Evolutionary conservation across 202 grass and related monocot species (phyloP), one percentile per base, ranked within the genome.

Genomic region (Bolboschoenoplectus hybrid): DNA sequence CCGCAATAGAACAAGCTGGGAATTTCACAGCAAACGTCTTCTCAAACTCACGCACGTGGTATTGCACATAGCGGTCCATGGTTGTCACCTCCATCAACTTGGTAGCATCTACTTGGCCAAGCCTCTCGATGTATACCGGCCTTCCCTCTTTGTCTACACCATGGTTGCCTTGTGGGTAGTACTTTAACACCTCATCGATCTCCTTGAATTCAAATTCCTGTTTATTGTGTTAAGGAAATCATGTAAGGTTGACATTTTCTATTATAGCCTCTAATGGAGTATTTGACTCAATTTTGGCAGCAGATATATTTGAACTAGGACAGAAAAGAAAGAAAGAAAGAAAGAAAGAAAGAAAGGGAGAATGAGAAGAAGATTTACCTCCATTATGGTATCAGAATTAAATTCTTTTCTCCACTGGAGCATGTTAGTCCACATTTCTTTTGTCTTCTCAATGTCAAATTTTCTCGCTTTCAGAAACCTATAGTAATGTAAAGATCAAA

Each of bases 341-440:
- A 36, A 53, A 77, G 50, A 56, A 49, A 64, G 19, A 32, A 1
- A 34, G 9, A 16, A 64, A 5, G 17, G 10, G 19, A 77, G 52
- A 9, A 52, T 14, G 32, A 84, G 34, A 84, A 68, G 45, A 74
- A 60, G 3, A 81, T 60, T 71, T 87, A 98, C 96, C 90, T 95
- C 90, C 17, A 98, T 86, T 89, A 98, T 83, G 62, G 91, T 81
- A 83, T 98, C 96, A 10, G 86, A 62, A 79, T 89, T 89, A 53
- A 98, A 98, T 75, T 95, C 96, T 52, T 98, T 94, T 88, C 91
- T 98, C 96, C 96, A 98, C 80, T 91, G 89, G 63, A 98, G 90
- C 96, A 98, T 98, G 81, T 98, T 88, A 80, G 87, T 45, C 96
- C 96, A 98, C 96, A 95, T 98, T 85, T 98, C 91, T 88, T 98